Base-by-base conservation (phyloP, 2,329 filamentous ascomycete species). In the Epichloe aotearoae region DNA sequence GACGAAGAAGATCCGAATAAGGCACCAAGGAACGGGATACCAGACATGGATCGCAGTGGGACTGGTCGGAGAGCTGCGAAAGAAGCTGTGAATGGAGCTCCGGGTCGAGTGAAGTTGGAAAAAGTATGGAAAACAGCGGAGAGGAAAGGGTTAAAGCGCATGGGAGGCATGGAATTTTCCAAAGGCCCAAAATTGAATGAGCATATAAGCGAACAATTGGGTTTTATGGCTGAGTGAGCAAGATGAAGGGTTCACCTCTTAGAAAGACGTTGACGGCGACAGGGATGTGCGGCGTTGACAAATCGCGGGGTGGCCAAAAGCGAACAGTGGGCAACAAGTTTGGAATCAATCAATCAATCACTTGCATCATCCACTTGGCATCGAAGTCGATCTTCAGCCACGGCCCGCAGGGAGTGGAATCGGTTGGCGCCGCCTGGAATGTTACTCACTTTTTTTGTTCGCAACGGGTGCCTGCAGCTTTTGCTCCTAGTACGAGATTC, bases 21-120 rank as follows among this genome's bases (percentile, higher is more conserved):
- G 51, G 83, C 80, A 58, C 86, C 75, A 38, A 95, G 62, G 58
- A 95, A 87, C 1, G 89, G 85, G 61, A 95, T 84, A 2, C 77
- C 77, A 49, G 87, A 83, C 80, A 91, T 88, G 59, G 85, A 84
- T 52, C 62, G 66, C 48, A 64, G 58, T 53, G 56, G 64, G 49
- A 56, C 55, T 48, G 55, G 62, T 54, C 57, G 63, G 26, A 58
- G 56, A 39, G 56, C 47, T 40, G 61, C 52, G 52, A 56, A 55
- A 54, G 52, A 55, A 42, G 50, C 39, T 45, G 50, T 26, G 19
- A 41, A 36, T 19, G 54, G 33, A 55, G 63, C 51, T 62, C 58
- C 54, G 64, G 58, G 14, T 34, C 46, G 67, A 45, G 68, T 67
- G 58, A 74, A 63, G 58, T 64, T 70, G 54, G 73, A 74, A 53